These are phyloP conservation scores for Gymnopilus junonius DNA, from an alignment of 768 basidiomycete genomes.

Conservation along the genomic window DNA sequence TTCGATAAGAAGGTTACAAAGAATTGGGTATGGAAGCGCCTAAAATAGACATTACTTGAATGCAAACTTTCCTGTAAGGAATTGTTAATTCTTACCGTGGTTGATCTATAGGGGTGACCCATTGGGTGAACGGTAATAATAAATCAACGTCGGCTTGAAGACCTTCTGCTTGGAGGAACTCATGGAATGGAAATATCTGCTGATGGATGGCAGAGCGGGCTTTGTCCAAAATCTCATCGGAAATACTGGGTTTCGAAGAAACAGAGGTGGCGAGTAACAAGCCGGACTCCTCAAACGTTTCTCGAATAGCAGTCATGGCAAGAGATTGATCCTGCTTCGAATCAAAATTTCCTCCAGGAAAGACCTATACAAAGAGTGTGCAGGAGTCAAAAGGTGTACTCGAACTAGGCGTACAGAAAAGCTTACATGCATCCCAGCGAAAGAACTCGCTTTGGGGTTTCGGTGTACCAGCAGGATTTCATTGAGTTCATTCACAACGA, in stretches of 20 bases:
- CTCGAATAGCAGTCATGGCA: slow-evolving; percentile 68
- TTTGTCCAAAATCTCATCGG: slow-evolving; percentile 49
- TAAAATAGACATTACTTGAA: slow-evolving; percentile 26
- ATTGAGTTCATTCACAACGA: slow-evolving; percentile 67
- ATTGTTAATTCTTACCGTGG: slow-evolving; percentile 46
- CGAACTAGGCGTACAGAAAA: not conserved
- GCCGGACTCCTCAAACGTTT: slow-evolving; percentile 80
- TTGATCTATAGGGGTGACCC: slow-evolving; percentile 66
- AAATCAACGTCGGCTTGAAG: slow-evolving; percentile 49
- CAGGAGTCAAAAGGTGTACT: not conserved
- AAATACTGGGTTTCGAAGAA: slow-evolving; percentile 22
- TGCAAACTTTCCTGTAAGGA: not conserved
- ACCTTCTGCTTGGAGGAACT: slow-evolving; percentile 52
- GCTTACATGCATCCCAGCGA: slow-evolving; percentile 69
- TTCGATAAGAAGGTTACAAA: slow-evolving; percentile 64
- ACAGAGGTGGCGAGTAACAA: slow-evolving; percentile 57
- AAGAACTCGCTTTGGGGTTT: slow-evolving; percentile 65
- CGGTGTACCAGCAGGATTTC: slow-evolving; percentile 74
- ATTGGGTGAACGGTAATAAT: slow-evolving; percentile 73
- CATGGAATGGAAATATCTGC: slow-evolving; percentile 50
- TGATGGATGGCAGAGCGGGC: slow-evolving; percentile 62
- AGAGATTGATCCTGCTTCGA: slow-evolving; percentile 59
- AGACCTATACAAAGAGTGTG: slow-evolving; percentile 53
- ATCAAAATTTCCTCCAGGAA: slow-evolving; percentile 77
- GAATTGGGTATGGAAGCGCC: slow-evolving; percentile 76